phyloP scores from a whole-genome alignment of 2,329 filamentous ascomycete species.

The Lecanosticta acicola region DNA sequence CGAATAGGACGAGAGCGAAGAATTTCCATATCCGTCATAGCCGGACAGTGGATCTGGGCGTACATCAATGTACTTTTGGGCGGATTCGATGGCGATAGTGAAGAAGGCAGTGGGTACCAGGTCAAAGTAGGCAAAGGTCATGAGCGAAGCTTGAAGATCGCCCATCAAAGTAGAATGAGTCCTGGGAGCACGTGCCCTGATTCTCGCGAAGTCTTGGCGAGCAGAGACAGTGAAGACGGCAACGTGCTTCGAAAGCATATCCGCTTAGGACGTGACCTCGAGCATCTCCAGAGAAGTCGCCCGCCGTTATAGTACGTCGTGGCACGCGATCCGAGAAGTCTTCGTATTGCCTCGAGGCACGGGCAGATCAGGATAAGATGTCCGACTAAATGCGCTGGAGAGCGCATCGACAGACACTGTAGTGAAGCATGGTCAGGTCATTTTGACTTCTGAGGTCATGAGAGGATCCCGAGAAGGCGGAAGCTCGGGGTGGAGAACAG shows the following conservation, averaged over 20 bases:
- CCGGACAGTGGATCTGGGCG: not conserved
- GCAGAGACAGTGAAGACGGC: not conserved
- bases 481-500: not conserved
- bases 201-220: not conserved
- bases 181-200: not conserved
- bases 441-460: no score
- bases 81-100: not conserved
- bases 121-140: not conserved
- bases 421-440: no score
- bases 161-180: not conserved
- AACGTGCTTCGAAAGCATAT: not conserved
- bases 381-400: no score
- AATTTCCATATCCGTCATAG: not conserved
- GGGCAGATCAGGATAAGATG: no score
- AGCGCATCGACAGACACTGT: no score
- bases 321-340: no score
- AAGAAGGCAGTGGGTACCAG: not conserved
- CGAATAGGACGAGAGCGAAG: not conserved
- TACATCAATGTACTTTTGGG: not conserved
- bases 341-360: no score
- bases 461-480: no score
- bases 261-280: not conserved
- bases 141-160: not conserved
- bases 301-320: no score
- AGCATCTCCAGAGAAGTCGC: no score